A percentile compares a stretch with the other conserved stretches of the same genome.
Evolutionary conservation across 192 early-diverging fungal species (phyloP).

Genomic region (Mycoemilia scoparia): DNA sequence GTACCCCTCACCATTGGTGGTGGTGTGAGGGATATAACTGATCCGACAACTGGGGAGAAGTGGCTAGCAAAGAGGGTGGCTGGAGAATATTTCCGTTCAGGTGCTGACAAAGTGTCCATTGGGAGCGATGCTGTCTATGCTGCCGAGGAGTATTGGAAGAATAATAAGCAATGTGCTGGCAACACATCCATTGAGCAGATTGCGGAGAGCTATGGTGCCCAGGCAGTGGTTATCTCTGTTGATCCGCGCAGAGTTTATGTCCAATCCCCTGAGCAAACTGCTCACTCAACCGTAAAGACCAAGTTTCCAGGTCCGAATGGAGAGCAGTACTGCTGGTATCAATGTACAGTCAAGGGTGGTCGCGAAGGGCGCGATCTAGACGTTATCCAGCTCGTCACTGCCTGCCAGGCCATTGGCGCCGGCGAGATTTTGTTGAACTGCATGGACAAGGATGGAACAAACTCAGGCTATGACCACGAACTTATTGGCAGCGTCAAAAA

Average conservation of each 20-base stretch:
- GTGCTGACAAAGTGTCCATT: slow-evolving; percentile 98
- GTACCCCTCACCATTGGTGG: slow-evolving; percentile 99
- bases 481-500: slow-evolving; percentile 62
- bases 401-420: slow-evolving; percentile 78
- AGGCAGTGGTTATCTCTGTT: slow-evolving; percentile 96
- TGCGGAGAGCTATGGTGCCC: slow-evolving; percentile 80
- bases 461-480: slow-evolving; percentile 87
- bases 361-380: slow-evolving; percentile 89
- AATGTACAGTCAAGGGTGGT: slow-evolving; percentile 97
- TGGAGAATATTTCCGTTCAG: slow-evolving; percentile 94
- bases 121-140: slow-evolving; percentile 99
- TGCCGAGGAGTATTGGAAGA: slow-evolving; percentile 61
- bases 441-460: slow-evolving; percentile 98
- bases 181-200: slow-evolving; percentile 88
- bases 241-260: slow-evolving; percentile 94
- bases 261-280: slow-evolving; percentile 30
- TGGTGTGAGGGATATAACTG: slow-evolving; percentile 81
- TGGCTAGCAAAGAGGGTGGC: slow-evolving; percentile 93
- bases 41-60: slow-evolving; percentile 55
- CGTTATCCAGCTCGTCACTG: slow-evolving; percentile 73
- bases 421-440: slow-evolving; percentile 97
- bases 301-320: slow-evolving; percentile 69
- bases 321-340: slow-evolving; percentile 94
- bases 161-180: slow-evolving; percentile 31
- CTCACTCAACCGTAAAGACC: slow-evolving; percentile 62